phyloP scores from a whole-genome alignment of 2,329 filamentous ascomycete species.

The Cladobotryum mycophilum region DNA sequence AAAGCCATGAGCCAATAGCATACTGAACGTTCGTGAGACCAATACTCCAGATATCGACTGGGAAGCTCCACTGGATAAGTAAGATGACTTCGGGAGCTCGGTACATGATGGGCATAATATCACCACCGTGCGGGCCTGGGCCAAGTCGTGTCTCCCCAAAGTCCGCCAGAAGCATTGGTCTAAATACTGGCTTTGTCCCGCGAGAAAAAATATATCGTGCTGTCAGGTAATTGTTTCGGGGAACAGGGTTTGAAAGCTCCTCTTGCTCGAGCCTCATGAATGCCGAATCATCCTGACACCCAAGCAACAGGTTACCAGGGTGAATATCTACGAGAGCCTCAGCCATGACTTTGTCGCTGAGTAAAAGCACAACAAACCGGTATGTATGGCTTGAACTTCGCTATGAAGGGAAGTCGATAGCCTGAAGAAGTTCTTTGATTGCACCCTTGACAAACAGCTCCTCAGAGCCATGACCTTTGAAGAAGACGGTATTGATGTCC shows the following conservation, averaged over 20 bases:
- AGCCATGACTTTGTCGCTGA: background rate
- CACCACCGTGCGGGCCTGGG: constrained; percentile 20
- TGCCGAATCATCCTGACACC: constrained; percentile 15
- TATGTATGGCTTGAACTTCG: constrained; percentile 26
- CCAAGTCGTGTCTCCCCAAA: constrained; percentile 23
- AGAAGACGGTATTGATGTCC: constrained; percentile 26
- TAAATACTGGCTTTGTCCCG: constrained; percentile 18
- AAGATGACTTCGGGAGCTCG: constrained; percentile 21
- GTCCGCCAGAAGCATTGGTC: constrained; percentile 22
- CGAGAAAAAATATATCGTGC: constrained; percentile 22
- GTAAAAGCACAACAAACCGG: constrained; percentile 18
- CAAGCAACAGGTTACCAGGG: constrained; percentile 20
- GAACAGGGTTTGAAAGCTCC: constrained; percentile 19
- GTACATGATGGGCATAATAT: constrained; percentile 24
- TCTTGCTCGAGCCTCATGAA: constrained; percentile 18
- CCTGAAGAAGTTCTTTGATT: constrained; percentile 22
- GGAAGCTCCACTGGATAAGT: constrained; percentile 18
- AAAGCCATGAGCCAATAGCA: background rate
- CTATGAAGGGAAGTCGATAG: constrained; percentile 31
- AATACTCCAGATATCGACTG: constrained; percentile 25
- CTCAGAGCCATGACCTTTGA: constrained; percentile 17
- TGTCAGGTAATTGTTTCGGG: constrained; percentile 14
- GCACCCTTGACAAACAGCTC: constrained; percentile 22
- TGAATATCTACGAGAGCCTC: constrained; percentile 17
- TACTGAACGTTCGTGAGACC: constrained; percentile 16